Base-by-base conservation (phyloP, 805 yeast genomes). In the Naumovozyma baii region DNA sequence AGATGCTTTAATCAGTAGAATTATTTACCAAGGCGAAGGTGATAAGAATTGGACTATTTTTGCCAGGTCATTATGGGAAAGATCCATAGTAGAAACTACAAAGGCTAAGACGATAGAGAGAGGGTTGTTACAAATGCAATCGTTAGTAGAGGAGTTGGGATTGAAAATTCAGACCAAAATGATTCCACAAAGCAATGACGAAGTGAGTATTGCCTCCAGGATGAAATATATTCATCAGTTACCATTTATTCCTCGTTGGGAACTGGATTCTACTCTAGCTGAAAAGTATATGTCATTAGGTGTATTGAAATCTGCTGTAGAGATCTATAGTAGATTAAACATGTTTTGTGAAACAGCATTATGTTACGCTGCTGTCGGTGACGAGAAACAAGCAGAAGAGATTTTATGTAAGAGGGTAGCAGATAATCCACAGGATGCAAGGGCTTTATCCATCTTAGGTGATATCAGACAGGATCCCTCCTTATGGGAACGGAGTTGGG, bases 71-170 rank as follows among this genome's bases (percentile, higher is more conserved):
- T 65, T 92, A 33, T 92, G 96, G 96, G 83, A 81, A 53, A 74
- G 97, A 57, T 85, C 96, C 5, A 51, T 83, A 16, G 66, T 88
- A 29, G 98, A 92, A 58, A 74, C 95, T 0, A 70, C 72, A 37
- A 79, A 78, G 48, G 77, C 94, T 1, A 79, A 83, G 55, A 90
- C 96, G 1, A 80, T 90, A 18, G 97, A 92, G 63, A 73, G 98
- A 57, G 97, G 97, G 37, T 78, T 88, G 3, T 67, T 92, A 38
- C 98, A 92, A 62, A 79, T 92, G 80, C 90, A 88, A 39, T 80
- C 94, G 3, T 66, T 92, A 33, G 92, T 88, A 19, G 95, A 87
- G 54, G 96, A 88, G 57, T 67, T 86, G 18, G 94, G 90, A 2
- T 70, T 79, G 41, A 73, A 78, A 41, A 75, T 81, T 38, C 67